Percentiles rank a stretch among this genome's conserved stretches.
Evolutionary conservation across 225 moss, liverwort and hornwort species (phyloP).

Genomic region (Bryum argenteum): DNA sequence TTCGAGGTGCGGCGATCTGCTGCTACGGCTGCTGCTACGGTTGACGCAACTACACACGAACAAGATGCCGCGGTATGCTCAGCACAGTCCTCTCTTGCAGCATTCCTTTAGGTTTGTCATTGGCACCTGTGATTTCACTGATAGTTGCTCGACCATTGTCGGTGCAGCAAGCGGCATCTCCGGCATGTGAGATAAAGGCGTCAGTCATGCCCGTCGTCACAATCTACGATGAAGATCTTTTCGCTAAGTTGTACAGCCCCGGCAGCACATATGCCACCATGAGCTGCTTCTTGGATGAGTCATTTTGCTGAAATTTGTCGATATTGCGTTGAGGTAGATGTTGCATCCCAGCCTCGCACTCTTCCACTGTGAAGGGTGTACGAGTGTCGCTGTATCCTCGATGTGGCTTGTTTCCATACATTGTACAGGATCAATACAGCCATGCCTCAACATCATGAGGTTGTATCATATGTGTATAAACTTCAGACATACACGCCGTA

Average conservation of each 20-base stretch:
- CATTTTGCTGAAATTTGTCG: constrained; percentile 37
- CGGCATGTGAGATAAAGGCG: constrained; percentile 11
- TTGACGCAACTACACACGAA: background rate
- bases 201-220: constrained; percentile 17
- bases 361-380: constrained; percentile 33
- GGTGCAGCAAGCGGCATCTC: constrained; percentile 30
- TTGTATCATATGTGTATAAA: constrained; percentile 42
- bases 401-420: constrained; percentile 24
- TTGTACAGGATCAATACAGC: constrained; percentile 21
- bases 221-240: constrained; percentile 42
- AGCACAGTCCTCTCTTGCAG: background rate
- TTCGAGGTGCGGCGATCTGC: constrained; percentile 20
- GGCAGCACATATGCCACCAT: constrained; percentile 36
- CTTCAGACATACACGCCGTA: constrained; percentile 9
- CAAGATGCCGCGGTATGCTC: constrained; percentile 26
- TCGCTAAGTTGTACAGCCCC: constrained; percentile 39
- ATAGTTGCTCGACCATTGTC: background rate
- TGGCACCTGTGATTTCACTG: background rate
- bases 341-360: constrained; percentile 10
- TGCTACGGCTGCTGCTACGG: background rate
- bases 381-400: constrained; percentile 8
- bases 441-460: constrained; percentile 32
- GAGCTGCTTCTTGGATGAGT: constrained; percentile 48
- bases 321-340: constrained; percentile 1
- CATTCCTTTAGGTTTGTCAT: background rate